Evolutionary conservation across 2,329 filamentous ascomycete genomes (phyloP).

Genomic region (Alternaria panax): DNA sequence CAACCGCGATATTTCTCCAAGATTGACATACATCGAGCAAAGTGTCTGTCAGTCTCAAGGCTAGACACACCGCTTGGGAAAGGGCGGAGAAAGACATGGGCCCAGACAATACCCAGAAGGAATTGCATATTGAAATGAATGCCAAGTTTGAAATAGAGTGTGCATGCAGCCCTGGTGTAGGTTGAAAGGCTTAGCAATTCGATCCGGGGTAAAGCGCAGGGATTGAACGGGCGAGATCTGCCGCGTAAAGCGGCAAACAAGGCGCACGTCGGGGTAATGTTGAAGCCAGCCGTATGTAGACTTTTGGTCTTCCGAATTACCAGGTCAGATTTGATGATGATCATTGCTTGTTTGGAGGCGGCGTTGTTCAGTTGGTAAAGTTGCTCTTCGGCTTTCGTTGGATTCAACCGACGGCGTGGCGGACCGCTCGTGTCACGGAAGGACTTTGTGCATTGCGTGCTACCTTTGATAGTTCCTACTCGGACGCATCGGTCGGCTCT

Average conservation of each 20-base stretch:
- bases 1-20: slow-evolving; percentile 16
- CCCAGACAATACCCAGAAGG: slow-evolving; percentile 15
- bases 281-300: slow-evolving; percentile 11
- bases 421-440: slow-evolving; percentile 34
- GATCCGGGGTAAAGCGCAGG: slow-evolving; percentile 23
- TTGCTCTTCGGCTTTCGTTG: slow-evolving; percentile 16
- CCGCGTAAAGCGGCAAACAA: slow-evolving; percentile 29
- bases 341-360: slow-evolving; percentile 35
- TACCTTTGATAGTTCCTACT: slow-evolving; percentile 6
- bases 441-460: slow-evolving; percentile 1
- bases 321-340: slow-evolving; percentile 25
- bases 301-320: slow-evolving; percentile 14
- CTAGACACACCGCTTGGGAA: slow-evolving; percentile 17
- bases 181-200: slow-evolving; percentile 24
- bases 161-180: slow-evolving; percentile 35
- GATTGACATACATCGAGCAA: slow-evolving; percentile 28
- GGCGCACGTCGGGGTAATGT: slow-evolving; percentile 6
- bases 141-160: slow-evolving; percentile 43
- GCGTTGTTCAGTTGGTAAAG: slow-evolving; percentile 19
- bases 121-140: slow-evolving; percentile 31
- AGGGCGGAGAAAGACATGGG: slow-evolving; percentile 18
- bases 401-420: slow-evolving; percentile 43
- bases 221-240: slow-evolving; percentile 21
- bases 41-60: slow-evolving; percentile 22
- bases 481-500: slow-evolving; percentile 20